Conservation (phyloP, 2,329 filamentous ascomycete genomes). For the Botrytis tulipae region DNA sequence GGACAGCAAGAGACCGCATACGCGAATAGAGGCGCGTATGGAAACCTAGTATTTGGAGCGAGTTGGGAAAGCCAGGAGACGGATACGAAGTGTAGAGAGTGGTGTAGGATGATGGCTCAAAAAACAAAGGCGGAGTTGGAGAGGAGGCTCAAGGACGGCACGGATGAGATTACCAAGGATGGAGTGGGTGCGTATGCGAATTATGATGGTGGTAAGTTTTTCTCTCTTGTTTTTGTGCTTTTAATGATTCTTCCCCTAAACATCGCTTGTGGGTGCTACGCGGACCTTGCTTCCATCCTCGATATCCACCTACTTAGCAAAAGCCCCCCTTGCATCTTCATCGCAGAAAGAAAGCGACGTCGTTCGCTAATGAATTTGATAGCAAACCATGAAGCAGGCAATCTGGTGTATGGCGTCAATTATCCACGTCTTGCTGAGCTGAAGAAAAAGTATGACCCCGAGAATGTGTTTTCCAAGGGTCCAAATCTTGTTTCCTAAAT, state of each 20-base stretch:
- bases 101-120: slow-evolving; percentile 26
- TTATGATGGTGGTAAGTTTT: slow-evolving; percentile 21
- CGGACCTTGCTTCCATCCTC: neutral
- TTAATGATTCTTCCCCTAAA: neutral
- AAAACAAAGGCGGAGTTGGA: slow-evolving; percentile 24
- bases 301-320: neutral
- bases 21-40: slow-evolving; percentile 35
- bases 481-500: slow-evolving; percentile 11
- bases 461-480: slow-evolving; percentile 21
- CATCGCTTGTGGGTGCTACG: neutral
- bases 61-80: slow-evolving; percentile 33
- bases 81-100: slow-evolving; percentile 27
- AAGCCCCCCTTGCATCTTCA: neutral
- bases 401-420: slow-evolving; percentile 27
- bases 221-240: neutral
- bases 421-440: slow-evolving; percentile 26
- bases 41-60: slow-evolving; percentile 32
- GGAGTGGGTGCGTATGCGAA: slow-evolving; percentile 20
- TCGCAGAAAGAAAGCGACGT: neutral
- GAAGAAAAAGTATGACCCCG: slow-evolving; percentile 31
- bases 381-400: slow-evolving; percentile 23
- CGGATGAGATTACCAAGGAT: slow-evolving; percentile 19
- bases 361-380: neutral
- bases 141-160: slow-evolving; percentile 13
- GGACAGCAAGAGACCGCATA: slow-evolving; percentile 32